These are phyloP conservation scores for Aspergillus panamensis DNA, from an alignment of 495 filamentous ascomycete species.

Conservation along the genomic window DNA sequence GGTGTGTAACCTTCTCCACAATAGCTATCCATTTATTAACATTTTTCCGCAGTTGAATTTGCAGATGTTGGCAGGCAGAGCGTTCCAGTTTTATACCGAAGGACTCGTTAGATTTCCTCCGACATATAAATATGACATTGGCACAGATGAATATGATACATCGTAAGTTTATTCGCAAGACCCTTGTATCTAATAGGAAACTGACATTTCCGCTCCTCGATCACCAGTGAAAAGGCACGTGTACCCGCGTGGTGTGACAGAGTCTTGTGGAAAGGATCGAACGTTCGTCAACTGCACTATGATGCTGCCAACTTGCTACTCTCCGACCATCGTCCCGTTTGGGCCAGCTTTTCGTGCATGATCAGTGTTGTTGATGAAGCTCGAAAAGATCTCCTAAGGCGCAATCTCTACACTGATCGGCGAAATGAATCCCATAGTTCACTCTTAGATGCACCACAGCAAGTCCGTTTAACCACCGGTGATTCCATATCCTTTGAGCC, in stretches of 20 bases:
- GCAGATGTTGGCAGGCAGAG: constrained; percentile 89
- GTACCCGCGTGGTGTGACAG: constrained; percentile 98
- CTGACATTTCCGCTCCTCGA: constrained; percentile 4
- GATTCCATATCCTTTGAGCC: constrained; percentile 69
- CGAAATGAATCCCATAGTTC: constrained; percentile 53
- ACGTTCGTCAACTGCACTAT: constrained; percentile 79
- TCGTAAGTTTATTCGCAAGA: constrained; percentile 57
- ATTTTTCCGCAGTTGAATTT: constrained; percentile 67
- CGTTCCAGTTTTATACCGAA: constrained; percentile 90
- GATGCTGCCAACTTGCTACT: constrained; percentile 72
- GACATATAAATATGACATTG: constrained; percentile 93
- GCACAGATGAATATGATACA: constrained; percentile 82
- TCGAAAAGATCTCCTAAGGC: constrained; percentile 64
- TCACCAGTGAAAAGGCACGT: constrained; percentile 74
- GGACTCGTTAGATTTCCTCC: constrained; percentile 78
- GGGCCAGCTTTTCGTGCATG: constrained; percentile 76
- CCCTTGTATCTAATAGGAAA: background rate
- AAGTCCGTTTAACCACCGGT: constrained; percentile 66
- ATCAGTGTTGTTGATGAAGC: constrained; percentile 75
- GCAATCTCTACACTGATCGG: constrained; percentile 66
- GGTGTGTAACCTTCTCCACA: constrained; percentile 38
- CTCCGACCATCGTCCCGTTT: constrained; percentile 94
- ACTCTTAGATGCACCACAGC: constrained; percentile 33
- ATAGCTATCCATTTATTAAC: constrained; percentile 4
- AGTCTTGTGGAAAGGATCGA: constrained; percentile 78